Conservation (phyloP, 441 rosid genomes). For the Kokia cookei region DNA sequence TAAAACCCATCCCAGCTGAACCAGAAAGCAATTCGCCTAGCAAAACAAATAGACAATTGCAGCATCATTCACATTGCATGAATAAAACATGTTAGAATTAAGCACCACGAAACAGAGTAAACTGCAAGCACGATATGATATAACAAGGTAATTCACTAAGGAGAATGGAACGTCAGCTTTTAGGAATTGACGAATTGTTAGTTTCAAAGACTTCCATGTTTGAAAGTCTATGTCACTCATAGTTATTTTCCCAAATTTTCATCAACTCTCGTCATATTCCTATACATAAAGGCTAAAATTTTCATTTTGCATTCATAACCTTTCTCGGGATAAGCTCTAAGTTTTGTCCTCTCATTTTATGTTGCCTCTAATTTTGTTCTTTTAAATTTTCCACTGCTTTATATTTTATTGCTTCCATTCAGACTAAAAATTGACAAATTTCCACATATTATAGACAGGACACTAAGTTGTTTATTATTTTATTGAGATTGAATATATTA, state of each 20-base stretch:
- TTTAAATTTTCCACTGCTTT: background rate
- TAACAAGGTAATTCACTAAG: background rate
- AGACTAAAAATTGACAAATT: background rate
- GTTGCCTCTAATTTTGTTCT: background rate
- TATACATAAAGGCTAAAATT: background rate
- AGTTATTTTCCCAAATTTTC: background rate
- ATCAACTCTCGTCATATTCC: background rate
- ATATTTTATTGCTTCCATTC: background rate
- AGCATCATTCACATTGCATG: slow-evolving; percentile 11
- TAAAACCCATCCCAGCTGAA: slow-evolving; percentile 87
- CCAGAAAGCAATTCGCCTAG: slow-evolving; percentile 77
- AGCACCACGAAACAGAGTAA: background rate
- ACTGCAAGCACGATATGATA: background rate
- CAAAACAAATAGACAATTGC: slow-evolving; percentile 26
- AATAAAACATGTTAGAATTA: background rate
- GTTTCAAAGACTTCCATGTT: background rate
- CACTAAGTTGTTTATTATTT: background rate
- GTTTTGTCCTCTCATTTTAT: background rate
- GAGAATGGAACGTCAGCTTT: background rate
- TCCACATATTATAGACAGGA: background rate
- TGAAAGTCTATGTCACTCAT: background rate
- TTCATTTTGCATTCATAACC: background rate
- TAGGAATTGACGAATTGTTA: background rate
- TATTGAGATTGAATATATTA: background rate
- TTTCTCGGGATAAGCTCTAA: background rate